Evolutionary conservation across 495 filamentous ascomycete genomes (phyloP), one percentile per base, ranked within the genome.

Genomic region (Apiosordaria backusii): DNA sequence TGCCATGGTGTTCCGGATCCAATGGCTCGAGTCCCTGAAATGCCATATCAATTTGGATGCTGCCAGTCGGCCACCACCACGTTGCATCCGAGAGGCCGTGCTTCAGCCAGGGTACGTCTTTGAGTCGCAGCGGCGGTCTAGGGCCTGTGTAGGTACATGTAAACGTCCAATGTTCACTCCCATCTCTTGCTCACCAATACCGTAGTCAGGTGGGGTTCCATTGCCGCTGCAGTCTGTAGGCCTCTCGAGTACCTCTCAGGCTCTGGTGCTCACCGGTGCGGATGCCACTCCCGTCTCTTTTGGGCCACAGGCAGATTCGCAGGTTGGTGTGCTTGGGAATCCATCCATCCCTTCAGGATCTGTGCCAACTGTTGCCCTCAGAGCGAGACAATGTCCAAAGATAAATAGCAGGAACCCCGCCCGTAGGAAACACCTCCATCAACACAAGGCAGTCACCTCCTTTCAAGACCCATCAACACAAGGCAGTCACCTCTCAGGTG

Each of bases 21-120:
- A 61, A 40, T 61, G 26, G 27, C 7, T 23, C 25, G 45, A 23
- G 27, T 61, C 21, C 19, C 35, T 53, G n/a, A 21, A 24, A 62
- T 60, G 21, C 60, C 35, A 67, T 62, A 61, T 45, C 65, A 22
- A 55, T 7, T 67, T 64, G 55, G 29, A 53, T 62, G 29, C 61
- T 60, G 58, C 58, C 58, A 70, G 65, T 60, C 23, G 58, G 15
- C 50, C 62, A 50, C 19, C 58, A 65, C 68, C 68, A 67, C 62
- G 62, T 65, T 62, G 65, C 52, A 55, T 23, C 52, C 52, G 52
- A 23, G 52, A 23, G 52, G n/a, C 21, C 18, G n/a, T 55, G 52
- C 52, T 19, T 19, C 22, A 19, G 52, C 52, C 52, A 22, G n/a
- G 52, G 13, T 45, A 15, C 16, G 35, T 45, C 35, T 45, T 15